Conservation (phyloP, 768 basidiomycete species). For the Suillus discolor region DNA sequence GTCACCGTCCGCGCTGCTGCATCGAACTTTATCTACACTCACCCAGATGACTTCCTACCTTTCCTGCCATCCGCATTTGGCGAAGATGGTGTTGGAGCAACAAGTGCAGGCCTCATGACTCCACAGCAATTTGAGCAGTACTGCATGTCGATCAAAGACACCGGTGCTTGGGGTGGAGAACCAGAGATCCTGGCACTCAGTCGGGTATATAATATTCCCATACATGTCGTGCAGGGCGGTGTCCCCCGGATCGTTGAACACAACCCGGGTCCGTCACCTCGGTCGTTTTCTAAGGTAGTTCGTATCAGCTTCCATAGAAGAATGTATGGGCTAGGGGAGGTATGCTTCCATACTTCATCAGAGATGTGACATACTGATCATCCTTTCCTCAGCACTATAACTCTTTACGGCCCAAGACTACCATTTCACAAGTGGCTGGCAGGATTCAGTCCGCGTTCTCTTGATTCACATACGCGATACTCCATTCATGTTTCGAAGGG, state of each 20-base stretch:
- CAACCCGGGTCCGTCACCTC: slow-evolving; percentile 47
- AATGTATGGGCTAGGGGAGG: slow-evolving; percentile 97
- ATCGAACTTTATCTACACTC: slow-evolving; percentile 76
- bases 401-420: slow-evolving; percentile 65
- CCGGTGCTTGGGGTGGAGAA: slow-evolving; percentile 96
- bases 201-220: slow-evolving; percentile 77
- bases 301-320: slow-evolving; percentile 90
- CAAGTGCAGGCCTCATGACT: slow-evolving; percentile 68
- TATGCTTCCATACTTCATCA: slow-evolving; percentile 37
- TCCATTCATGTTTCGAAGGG: not conserved
- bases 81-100: slow-evolving; percentile 68
- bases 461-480: slow-evolving; percentile 16
- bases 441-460: slow-evolving; percentile 33
- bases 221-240: slow-evolving; percentile 88
- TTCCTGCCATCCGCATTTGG: slow-evolving; percentile 79
- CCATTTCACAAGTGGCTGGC: slow-evolving; percentile 30
- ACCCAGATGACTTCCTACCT: slow-evolving; percentile 90
- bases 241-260: slow-evolving; percentile 85
- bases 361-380: slow-evolving; percentile 11
- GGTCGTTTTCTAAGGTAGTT: slow-evolving; percentile 43
- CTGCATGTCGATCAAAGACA: slow-evolving; percentile 75
- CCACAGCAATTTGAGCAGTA: slow-evolving; percentile 68
- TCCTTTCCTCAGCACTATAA: slow-evolving; percentile 73
- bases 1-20: slow-evolving; percentile 65
- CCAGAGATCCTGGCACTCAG: slow-evolving; percentile 93